Evolutionary conservation across 495 filamentous ascomycete species (phyloP), one percentile per base, ranked within the genome.

Genomic region (Schizothecium vesticola): DNA sequence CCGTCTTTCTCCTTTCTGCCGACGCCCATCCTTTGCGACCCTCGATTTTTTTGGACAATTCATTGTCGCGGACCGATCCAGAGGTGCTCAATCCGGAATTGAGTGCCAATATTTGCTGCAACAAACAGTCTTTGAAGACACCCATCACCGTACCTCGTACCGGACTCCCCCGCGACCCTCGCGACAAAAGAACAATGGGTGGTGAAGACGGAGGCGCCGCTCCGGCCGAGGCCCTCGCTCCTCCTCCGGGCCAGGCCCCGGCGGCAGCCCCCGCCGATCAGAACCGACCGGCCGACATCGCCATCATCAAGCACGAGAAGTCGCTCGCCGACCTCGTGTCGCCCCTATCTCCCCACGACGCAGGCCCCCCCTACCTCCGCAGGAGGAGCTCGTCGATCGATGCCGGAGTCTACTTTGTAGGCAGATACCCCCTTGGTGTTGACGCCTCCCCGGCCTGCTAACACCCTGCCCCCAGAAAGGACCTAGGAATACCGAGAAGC

Each of bases 401-500:
- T 12, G 31, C 31, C 11, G 31, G 31, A 36, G 31, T 36, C 31
- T 36, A 36, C 31, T 36, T 36, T 36, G 31, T 36, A 36, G 10
- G 31, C 31, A 36, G 31, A 36, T 13, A 3, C 11, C 26, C n/a
- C 31, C 31, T 36, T 36, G 10, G 10, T 6, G 6, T 11, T 11
- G 31, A 33, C 11, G n/a, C 36, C 19, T 7, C 4, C 7, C 6
- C 36, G 5, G 3, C 16, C 13, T 28, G 36, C 55, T 65, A 23
- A 65, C 63, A 29, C 19, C 16, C 1, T n/a, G 5, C 19, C 23
- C 22, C 61, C 59, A 84, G 82, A 81, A 80, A 24, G 86, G 87
- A 4, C 92, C 92, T 57, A 83, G 90, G 33, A 88, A 93, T 74
- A 83, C 91, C 33, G 82, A 89, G 29, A 85, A 85, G 63, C 91